Conservation (phyloP, 2,329 filamentous ascomycete species). For the Cladophialophora bantiana region DNA sequence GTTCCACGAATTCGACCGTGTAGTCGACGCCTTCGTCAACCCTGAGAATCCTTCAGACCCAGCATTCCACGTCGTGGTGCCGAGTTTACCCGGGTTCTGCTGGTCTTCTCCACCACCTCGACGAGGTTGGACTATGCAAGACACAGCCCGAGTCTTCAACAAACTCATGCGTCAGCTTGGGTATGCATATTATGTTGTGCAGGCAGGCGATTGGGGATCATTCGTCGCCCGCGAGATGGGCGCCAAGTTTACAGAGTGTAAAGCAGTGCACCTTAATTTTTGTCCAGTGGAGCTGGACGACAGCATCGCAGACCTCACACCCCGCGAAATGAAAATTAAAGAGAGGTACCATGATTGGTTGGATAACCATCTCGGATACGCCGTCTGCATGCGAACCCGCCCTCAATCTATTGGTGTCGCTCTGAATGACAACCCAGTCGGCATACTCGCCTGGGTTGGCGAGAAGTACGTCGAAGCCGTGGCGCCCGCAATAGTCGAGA, state of each 20-base stretch:
- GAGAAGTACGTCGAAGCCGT: slow-evolving; percentile 62
- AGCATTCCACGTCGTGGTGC: slow-evolving; percentile 44
- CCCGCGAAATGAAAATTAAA: slow-evolving; percentile 24
- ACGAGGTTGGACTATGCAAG: slow-evolving; percentile 28
- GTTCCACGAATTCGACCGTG: slow-evolving; percentile 45
- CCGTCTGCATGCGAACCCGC: slow-evolving; percentile 65
- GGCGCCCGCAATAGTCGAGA: slow-evolving; percentile 19
- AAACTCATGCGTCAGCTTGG: slow-evolving; percentile 72
- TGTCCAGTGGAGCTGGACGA: slow-evolving; percentile 42
- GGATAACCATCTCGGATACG: slow-evolving; percentile 32
- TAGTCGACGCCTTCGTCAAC: slow-evolving; percentile 43
- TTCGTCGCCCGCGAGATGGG: slow-evolving; percentile 69
- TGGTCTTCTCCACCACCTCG: slow-evolving; percentile 40
- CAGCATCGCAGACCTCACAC: slow-evolving; percentile 10
- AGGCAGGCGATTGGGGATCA: slow-evolving; percentile 75
- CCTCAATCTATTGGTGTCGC: slow-evolving; percentile 76
- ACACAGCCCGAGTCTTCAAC: slow-evolving; percentile 56
- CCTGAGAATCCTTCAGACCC: slow-evolving; percentile 34
- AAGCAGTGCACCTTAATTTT: slow-evolving; percentile 70
- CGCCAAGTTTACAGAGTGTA: slow-evolving; percentile 63
- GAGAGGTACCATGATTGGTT: slow-evolving; percentile 27
- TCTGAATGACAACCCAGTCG: slow-evolving; percentile 73
- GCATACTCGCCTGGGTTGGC: slow-evolving; percentile 77
- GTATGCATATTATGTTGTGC: slow-evolving; percentile 64
- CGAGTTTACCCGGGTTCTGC: slow-evolving; percentile 43